Base-by-base conservation (phyloP, 169 alveolate species). In the Plasmodium relictum region DNA sequence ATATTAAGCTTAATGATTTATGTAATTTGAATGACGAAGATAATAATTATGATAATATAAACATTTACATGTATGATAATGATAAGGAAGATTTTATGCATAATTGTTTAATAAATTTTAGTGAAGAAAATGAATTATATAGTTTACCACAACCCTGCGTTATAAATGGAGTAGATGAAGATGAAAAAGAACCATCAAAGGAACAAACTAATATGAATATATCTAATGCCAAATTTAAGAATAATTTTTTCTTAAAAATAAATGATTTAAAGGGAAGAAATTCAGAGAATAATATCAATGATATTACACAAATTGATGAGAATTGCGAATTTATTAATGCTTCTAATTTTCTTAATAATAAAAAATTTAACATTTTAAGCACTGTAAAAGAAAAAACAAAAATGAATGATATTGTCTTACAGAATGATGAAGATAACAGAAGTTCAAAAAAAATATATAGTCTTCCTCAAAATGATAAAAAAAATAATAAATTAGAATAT, bases 11-110 rank as follows among this genome's bases (percentile, higher is more conserved):
- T 18, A 45, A 76, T 76, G 89, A 76, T 31, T 63, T 76, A 44
- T 42, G 18, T 20, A 63, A 76, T 76, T n/a, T 65, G 59, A 68
- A 76, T 45, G 89, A 62, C 39, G 89, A 76, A 65, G 16, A 48
- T 72, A 68, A 54, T 68, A 63, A 48, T 63, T 76, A 76, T 76
- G 89, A 76, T 22, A 76, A 69, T 56, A 63, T 76, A 61, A 76
- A 65, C 45, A 65, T 76, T 63, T 76, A 76, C 48, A 65, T 76
- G 69, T 63, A 42, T 68, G 89, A 76, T 56, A 63, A 76, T 54
- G 41, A 58, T 45, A 76, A 18, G 31, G 89, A 76, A 65, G 39
- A 56, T 68, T 76, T 44, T 63, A 41, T 63, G 78, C 31, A 62
- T 76, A 58, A 63, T 63, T 45, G 42, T 62, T 41, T 41, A 37